These are phyloP conservation scores for Populus tremula DNA, from an alignment of 345 rosid genomes.

Conservation along the genomic window DNA sequence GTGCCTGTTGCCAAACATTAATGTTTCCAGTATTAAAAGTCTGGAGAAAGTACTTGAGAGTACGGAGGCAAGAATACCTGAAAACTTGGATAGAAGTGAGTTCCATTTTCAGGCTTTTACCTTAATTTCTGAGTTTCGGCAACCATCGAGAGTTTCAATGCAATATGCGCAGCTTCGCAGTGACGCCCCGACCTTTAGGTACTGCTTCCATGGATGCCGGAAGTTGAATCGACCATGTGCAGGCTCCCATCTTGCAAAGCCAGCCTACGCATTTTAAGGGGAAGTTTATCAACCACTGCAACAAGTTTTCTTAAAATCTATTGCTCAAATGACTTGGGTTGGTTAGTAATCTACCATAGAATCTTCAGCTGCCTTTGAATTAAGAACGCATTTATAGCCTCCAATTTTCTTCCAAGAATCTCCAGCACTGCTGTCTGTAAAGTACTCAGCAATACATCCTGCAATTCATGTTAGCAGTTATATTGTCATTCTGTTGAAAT, in stretches of 20 bases:
- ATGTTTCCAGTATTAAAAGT: not conserved
- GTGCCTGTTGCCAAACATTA: constrained; percentile 34
- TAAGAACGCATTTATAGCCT: constrained; percentile 60
- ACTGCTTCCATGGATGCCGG: constrained; percentile 77
- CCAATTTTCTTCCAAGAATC: constrained; percentile 32
- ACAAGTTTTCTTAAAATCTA: not conserved
- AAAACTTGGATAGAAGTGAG: not conserved
- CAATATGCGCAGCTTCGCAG: constrained; percentile 63
- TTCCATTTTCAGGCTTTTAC: constrained; percentile 20
- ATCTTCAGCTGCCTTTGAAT: constrained; percentile 74
- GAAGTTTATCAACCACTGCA: not conserved
- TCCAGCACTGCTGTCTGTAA: constrained; percentile 30
- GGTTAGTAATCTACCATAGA: constrained; percentile 40
- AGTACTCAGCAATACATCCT: constrained; percentile 53
- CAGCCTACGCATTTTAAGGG: constrained; percentile 38
- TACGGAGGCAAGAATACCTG: not conserved
- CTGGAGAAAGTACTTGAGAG: not conserved
- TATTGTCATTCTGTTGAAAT: not conserved
- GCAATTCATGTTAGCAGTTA: constrained; percentile 6
- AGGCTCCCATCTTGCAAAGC: constrained; percentile 78
- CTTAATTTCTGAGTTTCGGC: constrained; percentile 45
- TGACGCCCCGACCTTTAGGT: constrained; percentile 61
- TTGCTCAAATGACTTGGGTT: not conserved
- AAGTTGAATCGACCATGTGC: constrained; percentile 67
- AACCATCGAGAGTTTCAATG: constrained; percentile 53